Base-by-base conservation (phyloP, 306 rosid genomes). In the Malus sylvestris region DNA sequence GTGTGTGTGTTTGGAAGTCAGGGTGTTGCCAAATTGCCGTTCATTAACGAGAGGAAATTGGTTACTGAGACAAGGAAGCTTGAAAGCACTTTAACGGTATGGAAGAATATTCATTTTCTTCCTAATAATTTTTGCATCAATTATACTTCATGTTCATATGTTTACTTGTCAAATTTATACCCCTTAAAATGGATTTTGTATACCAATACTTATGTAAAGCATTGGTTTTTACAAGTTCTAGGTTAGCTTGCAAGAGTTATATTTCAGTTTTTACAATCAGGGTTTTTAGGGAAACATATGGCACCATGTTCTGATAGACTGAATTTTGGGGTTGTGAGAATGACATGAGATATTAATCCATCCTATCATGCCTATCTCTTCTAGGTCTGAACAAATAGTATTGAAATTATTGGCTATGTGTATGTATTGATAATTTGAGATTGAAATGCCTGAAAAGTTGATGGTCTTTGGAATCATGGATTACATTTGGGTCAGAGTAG, bases 1-100 rank as follows among this genome's bases (percentile, higher is more conserved):
- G 14, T 25, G 25, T 57, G 12, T 68, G 8, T 74, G 42, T 25
- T 46, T 62, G 79, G 73, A 84, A 81, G 60, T 33, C 88, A 95
- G 98, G 98, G 98, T 68, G 82, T 95, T 79, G 98, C 91, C 76
- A 95, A 95, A 89, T 87, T 94, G 89, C 98, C 98, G 64, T 95
- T 95, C 85, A 92, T 95, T 77, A 83, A 95, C 70, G 98, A 95
- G 89, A 90, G 52, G 86, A 95, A 92, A 83, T 84, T 95, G 84
- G 89, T 88, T 73, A 33, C 86, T 33, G 87, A 89, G 70, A 95
- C 97, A 44, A 92, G 91, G 86, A 89, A 81, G 85, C 93, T 95
- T 33, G 97, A 95, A 85, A 79, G 73, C 79, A 84, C 97, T 82
- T 88, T 95, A 80, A 90, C 96, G 96, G 98, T 94, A 68, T 74